Evolutionary conservation across 2,329 filamentous ascomycete genomes (phyloP).

Genomic region (Aquanectria penicillioides): DNA sequence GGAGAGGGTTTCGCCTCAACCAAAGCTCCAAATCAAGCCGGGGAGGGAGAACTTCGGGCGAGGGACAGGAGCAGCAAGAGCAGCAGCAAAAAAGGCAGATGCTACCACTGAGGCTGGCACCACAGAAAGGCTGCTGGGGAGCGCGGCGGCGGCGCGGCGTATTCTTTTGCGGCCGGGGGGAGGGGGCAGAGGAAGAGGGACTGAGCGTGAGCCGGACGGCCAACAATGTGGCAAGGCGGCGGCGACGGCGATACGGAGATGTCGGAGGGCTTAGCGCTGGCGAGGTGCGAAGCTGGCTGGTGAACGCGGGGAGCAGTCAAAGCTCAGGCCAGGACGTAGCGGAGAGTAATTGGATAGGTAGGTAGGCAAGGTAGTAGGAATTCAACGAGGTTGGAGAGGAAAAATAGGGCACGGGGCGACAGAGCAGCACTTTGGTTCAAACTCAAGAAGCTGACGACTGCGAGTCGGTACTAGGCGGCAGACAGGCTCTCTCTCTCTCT

Average conservation of each 20-base stretch:
- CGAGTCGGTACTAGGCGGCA: conserved; percentile 1
- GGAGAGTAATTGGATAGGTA: neutral
- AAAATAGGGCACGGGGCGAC: neutral
- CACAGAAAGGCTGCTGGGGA: conserved; percentile 5
- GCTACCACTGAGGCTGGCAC: conserved; percentile 2
- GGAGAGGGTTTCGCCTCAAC: conserved; percentile 11
- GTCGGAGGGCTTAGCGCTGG: conserved; percentile 20
- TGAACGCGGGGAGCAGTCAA: neutral
- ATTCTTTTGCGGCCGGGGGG: conserved; percentile 12
- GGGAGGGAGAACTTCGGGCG: conserved; percentile 2
- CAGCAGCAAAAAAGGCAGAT: neutral
- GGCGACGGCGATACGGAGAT: conserved; percentile 27
- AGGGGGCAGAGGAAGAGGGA: too few relatives aligned
- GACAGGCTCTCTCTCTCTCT: conserved; percentile 4
- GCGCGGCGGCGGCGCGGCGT: conserved; percentile 11
- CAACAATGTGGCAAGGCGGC: conserved; percentile 17
- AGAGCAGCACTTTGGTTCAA: conserved; percentile 1
- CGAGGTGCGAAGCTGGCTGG: conserved; percentile 5
- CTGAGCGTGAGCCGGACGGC: conserved; percentile 15
- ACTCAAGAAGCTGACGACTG: conserved; percentile 12
- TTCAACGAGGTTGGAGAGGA: neutral
- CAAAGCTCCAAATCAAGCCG: conserved; percentile 10
- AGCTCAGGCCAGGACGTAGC: neutral
- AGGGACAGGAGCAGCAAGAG: neutral
- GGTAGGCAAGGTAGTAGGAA: neutral